Evolutionary conservation across 495 filamentous ascomycete species (phyloP).

Genomic region (Xylaria longipes): DNA sequence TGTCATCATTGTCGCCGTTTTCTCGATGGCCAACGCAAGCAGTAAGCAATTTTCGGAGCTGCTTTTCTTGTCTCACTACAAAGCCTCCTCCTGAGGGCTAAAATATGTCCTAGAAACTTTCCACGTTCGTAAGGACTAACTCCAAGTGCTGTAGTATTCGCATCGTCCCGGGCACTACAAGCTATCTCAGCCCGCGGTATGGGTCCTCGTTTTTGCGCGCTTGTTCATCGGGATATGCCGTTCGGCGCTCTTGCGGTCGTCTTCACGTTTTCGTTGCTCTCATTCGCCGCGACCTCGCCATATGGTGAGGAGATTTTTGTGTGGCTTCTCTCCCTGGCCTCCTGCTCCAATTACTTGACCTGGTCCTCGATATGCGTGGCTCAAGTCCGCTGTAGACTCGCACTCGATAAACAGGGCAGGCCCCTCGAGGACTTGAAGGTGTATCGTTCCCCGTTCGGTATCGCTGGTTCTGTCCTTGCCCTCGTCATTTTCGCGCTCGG

Average conservation of each 20-base stretch:
- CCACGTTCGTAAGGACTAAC: neutral
- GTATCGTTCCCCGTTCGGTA: conserved; percentile 33
- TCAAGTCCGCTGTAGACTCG: conserved; percentile 70
- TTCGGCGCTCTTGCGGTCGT: conserved; percentile 54
- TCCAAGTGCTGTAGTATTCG: conserved; percentile 44
- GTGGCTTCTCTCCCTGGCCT: conserved; percentile 70
- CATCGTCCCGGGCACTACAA: conserved; percentile 63
- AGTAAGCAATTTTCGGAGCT: conserved; percentile 23
- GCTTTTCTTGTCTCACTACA: neutral
- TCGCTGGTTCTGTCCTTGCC: conserved; percentile 30
- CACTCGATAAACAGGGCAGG: conserved; percentile 30
- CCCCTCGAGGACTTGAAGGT: conserved; percentile 20
- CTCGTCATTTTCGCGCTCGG: conserved; percentile 34
- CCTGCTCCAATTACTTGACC: conserved; percentile 67
- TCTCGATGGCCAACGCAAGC: conserved; percentile 63
- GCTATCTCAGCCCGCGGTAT: conserved; percentile 58
- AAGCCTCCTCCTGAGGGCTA: too few species aligned
- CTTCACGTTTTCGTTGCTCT: conserved; percentile 49
- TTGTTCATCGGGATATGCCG: conserved; percentile 59
- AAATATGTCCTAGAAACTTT: too few species aligned
- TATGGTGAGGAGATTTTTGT: conserved; percentile 45
- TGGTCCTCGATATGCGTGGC: conserved; percentile 70
- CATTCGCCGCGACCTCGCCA: conserved; percentile 30
- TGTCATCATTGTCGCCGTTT: conserved; percentile 62
- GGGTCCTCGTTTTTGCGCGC: conserved; percentile 57